Percentiles rank a stretch among this genome's conserved stretches.
Conservation (phyloP, 1,139 yeast genomes). For the Debaryomyces coudertii region DNA sequence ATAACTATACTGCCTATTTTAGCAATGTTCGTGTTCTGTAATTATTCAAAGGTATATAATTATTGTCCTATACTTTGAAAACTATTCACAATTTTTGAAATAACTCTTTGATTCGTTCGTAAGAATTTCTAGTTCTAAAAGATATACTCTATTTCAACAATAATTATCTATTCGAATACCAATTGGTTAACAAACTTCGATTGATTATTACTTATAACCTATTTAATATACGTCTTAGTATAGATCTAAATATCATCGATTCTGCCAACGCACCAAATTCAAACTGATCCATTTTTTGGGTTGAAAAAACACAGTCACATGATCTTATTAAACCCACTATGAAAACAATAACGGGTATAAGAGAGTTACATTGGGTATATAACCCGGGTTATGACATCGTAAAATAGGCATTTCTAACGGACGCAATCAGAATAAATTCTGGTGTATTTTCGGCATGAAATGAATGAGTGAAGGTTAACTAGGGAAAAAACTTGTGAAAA, state of each 20-base stretch:
- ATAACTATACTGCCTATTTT: neutral
- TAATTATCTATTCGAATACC: slow-evolving; percentile 4
- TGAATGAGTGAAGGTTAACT: too few species aligned
- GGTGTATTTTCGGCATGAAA: too few species aligned
- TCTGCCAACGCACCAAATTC: slow-evolving; percentile 14
- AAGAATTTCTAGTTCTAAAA: neutral
- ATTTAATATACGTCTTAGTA: neutral
- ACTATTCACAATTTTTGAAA: slow-evolving; percentile 8
- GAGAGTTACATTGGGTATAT: neutral
- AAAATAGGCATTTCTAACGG: too few species aligned
- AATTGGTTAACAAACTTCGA: slow-evolving; percentile 7
- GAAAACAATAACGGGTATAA: neutral
- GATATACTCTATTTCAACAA: neutral
- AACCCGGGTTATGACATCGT: neutral
- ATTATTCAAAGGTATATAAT: slow-evolving; percentile 4
- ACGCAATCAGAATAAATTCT: too few species aligned
- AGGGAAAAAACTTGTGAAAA: too few species aligned
- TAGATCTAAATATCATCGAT: slow-evolving; percentile 6
- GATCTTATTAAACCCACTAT: neutral
- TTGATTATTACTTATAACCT: slow-evolving; percentile 3
- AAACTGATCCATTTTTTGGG: slow-evolving; percentile 1
- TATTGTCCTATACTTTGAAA: slow-evolving; percentile 2
- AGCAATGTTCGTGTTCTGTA: neutral
- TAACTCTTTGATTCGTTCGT: neutral
- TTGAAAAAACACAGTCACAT: slow-evolving; percentile 6